Conservation (phyloP, 2,329 filamentous ascomycete genomes). For the Cordyceps cateniannulata region DNA sequence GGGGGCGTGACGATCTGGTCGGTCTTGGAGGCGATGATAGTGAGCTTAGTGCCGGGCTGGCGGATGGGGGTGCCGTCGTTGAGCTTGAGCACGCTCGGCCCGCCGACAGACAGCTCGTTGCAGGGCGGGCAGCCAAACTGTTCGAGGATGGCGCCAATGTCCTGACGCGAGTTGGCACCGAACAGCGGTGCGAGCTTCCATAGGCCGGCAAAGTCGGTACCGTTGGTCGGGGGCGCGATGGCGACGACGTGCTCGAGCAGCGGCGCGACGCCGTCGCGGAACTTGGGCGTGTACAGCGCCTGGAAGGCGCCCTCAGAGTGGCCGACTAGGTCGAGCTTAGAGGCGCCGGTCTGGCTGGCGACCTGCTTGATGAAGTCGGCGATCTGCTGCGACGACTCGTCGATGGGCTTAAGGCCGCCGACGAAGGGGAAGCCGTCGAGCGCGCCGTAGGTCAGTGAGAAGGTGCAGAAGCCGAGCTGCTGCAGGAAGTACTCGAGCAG, state of each 20-base stretch:
- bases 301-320: slow-evolving; percentile 20
- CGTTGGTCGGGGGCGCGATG: slow-evolving; percentile 18
- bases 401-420: slow-evolving; percentile 17
- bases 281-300: slow-evolving; percentile 18
- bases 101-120: slow-evolving; percentile 15
- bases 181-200: slow-evolving; percentile 11
- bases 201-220: slow-evolving; percentile 17
- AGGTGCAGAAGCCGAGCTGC: slow-evolving; percentile 16
- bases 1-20: slow-evolving; percentile 16
- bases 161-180: background rate
- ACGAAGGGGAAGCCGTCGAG: slow-evolving; percentile 16
- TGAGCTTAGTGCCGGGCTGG: slow-evolving; percentile 16
- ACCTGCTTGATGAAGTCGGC: slow-evolving; percentile 17
- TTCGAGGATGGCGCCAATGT: slow-evolving; percentile 7
- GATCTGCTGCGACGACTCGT: slow-evolving; percentile 16
- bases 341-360: slow-evolving; percentile 14
- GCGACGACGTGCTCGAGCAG: slow-evolving; percentile 18
- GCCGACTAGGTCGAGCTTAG: slow-evolving; percentile 18
- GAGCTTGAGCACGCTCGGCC: slow-evolving; percentile 14
- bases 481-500: slow-evolving; percentile 16
- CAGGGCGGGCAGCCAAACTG: slow-evolving; percentile 16
- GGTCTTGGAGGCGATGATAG: slow-evolving; percentile 13
- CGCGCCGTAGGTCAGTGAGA: slow-evolving; percentile 17
- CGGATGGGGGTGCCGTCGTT: slow-evolving; percentile 12
- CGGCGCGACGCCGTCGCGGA: slow-evolving; percentile 11